These are phyloP conservation scores for Diaporthe sp. DNA, from an alignment of 2,329 filamentous ascomycete genomes.

Conservation along the genomic window DNA sequence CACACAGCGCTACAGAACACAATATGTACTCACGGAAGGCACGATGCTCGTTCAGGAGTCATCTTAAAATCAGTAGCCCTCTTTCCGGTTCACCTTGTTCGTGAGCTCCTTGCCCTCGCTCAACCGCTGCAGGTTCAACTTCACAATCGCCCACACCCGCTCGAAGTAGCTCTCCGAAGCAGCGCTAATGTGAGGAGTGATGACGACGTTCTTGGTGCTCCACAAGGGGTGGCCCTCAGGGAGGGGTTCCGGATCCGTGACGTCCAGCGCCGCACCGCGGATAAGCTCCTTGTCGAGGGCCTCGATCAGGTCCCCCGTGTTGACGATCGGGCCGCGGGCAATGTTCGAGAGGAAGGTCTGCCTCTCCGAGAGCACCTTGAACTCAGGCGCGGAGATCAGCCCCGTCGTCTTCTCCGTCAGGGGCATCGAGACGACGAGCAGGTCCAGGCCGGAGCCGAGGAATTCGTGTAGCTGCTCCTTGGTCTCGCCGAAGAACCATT, in stretches of 20 bases:
- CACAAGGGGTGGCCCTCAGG: constrained; percentile 78
- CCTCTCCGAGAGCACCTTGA: constrained; percentile 59
- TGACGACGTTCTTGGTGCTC: constrained; percentile 76
- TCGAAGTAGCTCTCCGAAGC: constrained; percentile 55
- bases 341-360: constrained; percentile 79
- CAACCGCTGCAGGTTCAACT: constrained; percentile 56
- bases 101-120: constrained; percentile 54
- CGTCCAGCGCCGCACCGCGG: constrained; percentile 80
- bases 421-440: constrained; percentile 66
- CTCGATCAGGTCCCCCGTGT: constrained; percentile 70
- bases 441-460: constrained; percentile 63
- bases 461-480: constrained; percentile 63
- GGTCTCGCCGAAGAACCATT: constrained; percentile 64
- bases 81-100: constrained; percentile 56
- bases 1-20: neutral
- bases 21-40: too few species aligned
- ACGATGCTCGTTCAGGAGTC: neutral
- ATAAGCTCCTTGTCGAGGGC: constrained; percentile 65
- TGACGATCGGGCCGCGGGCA: constrained; percentile 68
- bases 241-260: constrained; percentile 84
- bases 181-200: constrained; percentile 68
- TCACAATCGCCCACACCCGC: constrained; percentile 58
- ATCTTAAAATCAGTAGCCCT: constrained; percentile 46
- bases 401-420: constrained; percentile 62
- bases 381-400: constrained; percentile 66